phyloP scores from a whole-genome alignment of 306 rosid species.

The Potentilla sterilis region DNA sequence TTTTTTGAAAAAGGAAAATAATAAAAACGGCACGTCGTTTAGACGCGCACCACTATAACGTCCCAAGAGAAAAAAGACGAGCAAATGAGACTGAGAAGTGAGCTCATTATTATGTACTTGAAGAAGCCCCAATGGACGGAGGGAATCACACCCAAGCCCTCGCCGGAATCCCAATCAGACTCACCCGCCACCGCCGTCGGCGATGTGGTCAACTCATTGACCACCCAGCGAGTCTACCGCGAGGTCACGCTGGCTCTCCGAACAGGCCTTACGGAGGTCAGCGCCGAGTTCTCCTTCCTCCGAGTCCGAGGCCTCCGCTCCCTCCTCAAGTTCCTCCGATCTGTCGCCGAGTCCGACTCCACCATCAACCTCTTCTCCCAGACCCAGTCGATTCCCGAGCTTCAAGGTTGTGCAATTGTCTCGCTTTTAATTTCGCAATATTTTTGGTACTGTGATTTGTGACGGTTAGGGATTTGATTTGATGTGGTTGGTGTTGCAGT shows the following conservation, averaged over 20 bases:
- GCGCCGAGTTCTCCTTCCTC: constrained; percentile 86
- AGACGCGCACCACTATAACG: too few species aligned
- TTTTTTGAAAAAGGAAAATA: too few species aligned
- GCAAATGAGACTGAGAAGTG: not conserved
- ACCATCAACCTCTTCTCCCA: constrained; percentile 63
- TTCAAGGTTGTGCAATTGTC: constrained; percentile 48
- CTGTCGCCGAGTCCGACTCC: constrained; percentile 63
- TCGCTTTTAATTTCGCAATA: not conserved
- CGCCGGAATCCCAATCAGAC: constrained; percentile 34
- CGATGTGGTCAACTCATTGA: constrained; percentile 62
- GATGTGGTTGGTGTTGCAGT: constrained; percentile 33
- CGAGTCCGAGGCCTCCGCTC: constrained; percentile 79
- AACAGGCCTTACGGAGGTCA: constrained; percentile 69
- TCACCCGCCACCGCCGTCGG: constrained; percentile 29
- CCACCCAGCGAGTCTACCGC: constrained; percentile 60
- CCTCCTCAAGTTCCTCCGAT: constrained; percentile 79
- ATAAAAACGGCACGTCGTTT: too few species aligned
- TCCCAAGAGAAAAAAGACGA: not conserved
- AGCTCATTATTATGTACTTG: constrained; percentile 49
- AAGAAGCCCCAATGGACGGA: constrained; percentile 73
- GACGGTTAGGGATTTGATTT: too few species aligned
- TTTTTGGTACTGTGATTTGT: not conserved
- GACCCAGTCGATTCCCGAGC: constrained; percentile 66
- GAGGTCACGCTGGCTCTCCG: constrained; percentile 84
- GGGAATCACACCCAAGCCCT: constrained; percentile 32